Base-by-base conservation (phyloP, 305 asterid species). In the Salvia sclarea region DNA sequence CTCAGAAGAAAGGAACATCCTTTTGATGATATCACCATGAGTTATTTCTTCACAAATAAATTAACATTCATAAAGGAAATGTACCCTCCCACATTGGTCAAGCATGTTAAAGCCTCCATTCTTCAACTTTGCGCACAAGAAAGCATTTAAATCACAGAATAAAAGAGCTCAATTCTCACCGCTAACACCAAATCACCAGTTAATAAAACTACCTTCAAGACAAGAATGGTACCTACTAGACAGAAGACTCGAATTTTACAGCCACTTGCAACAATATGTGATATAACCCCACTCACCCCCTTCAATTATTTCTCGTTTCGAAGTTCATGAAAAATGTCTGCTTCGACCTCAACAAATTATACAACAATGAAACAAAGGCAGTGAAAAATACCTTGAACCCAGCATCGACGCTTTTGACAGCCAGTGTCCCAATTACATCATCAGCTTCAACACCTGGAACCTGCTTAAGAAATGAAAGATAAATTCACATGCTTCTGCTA, bases 371-470 rank as follows among this genome's bases (percentile, higher is more conserved):
- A 22, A 22, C 20, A 0, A 71, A 70, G 62, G 60, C 66, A 22
- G 62, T 61, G 72, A 75, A 53, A 43, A 78, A 22, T 75, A 93
- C 97, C 97, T 93, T 91, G 84, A 78, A 93, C 44, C 98, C 96
- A 37, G 79, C 88, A 79, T 84, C 75, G 43, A 93, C 95, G 37
- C 97, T 91, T 82, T 83, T 93, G 68, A 80, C 74, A 56, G 98
- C 87, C 82, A 88, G 81, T 72, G 98, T 93, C 78, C 98, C 97
- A 75, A 91, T 93, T 33, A 93, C 97, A 77, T 93, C 97, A 86
- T 93, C 96, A 58, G 98, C 98, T 83, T 93, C 98, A 67, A 93
- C 98, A 35, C 98, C 98, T 47, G 96, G 97, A 66, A 93, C 98
- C 98, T 93, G 87, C 75, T 70, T 56, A 74, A 62, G 71, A 80